Conservation (phyloP, 495 filamentous ascomycete genomes). For the Astrocystis sublimbata region DNA sequence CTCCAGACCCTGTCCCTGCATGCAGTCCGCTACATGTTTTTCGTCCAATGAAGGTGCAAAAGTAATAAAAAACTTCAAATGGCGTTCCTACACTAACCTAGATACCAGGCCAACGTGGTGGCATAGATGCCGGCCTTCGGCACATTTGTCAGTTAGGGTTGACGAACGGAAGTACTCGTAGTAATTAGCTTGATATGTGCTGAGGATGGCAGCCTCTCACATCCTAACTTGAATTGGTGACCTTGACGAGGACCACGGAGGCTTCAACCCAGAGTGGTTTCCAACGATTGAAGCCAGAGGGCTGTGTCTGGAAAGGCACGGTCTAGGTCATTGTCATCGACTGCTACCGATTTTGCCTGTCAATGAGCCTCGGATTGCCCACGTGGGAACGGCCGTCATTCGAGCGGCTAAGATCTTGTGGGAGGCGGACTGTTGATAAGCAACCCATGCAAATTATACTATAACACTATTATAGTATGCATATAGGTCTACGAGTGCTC, state of each 20-base stretch:
- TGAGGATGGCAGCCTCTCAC: neutral
- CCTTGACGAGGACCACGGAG: neutral
- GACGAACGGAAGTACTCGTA: neutral
- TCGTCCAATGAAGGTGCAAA: conserved; percentile 13
- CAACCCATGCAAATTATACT: neutral
- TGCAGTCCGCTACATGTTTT: conserved; percentile 5
- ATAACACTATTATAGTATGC: too few relatives aligned
- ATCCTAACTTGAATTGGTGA: neutral
- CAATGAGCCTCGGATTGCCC: neutral
- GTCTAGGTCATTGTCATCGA: neutral
- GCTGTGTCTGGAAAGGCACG: neutral
- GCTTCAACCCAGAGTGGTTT: neutral
- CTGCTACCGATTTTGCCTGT: neutral
- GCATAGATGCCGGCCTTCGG: neutral
- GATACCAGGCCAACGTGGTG: neutral
- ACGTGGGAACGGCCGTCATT: neutral
- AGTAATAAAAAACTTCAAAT: conserved; percentile 2
- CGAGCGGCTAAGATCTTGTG: neutral
- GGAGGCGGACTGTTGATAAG: neutral
- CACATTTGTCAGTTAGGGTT: conserved; percentile 1
- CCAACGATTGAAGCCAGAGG: neutral
- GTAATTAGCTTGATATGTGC: neutral
- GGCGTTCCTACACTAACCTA: conserved; percentile 5
- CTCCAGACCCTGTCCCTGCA: conserved; percentile 9
- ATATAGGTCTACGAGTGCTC: too few relatives aligned